Evolutionary conservation across 2,329 filamentous ascomycete species (phyloP).

Genomic region (Myrmaecium sp.): DNA sequence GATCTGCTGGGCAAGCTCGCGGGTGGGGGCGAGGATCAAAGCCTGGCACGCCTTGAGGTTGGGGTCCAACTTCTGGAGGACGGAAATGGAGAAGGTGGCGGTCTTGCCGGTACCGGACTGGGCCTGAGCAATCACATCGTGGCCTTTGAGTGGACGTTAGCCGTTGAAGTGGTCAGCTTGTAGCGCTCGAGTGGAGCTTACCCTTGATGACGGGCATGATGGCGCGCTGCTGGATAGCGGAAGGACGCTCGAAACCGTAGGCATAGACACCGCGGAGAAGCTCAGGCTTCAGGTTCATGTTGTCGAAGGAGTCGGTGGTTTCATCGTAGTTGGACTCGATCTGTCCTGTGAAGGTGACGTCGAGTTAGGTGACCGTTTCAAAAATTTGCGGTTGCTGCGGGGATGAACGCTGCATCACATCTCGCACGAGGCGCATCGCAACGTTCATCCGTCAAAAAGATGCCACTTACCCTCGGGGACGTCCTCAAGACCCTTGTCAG

Average conservation of each 20-base stretch:
- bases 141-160: conserved; percentile 35
- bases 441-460: conserved; percentile 5
- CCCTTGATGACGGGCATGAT: conserved; percentile 99
- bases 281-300: conserved; percentile 94
- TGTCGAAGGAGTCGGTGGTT: conserved; percentile 96
- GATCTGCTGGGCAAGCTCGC: conserved; percentile 97
- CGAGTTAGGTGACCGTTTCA: conserved; percentile 1
- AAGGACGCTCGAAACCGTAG: conserved; percentile 99
- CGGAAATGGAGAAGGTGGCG: conserved; percentile 97
- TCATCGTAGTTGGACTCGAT: conserved; percentile 99
- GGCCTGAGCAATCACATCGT: conserved; percentile 98
- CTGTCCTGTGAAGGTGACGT: conserved; percentile 46
- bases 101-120: conserved; percentile 99
- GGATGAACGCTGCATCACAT: too few species aligned
- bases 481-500: conserved; percentile 96
- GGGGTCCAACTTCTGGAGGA: conserved; percentile 96
- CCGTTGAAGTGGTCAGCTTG: conserved; percentile 4
- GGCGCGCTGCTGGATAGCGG: conserved; percentile 98
- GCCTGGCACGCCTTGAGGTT: conserved; percentile 94
- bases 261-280: conserved; percentile 98
- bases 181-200: conserved; percentile 34
- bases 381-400: conserved; percentile 1
- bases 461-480: conserved; percentile 71
- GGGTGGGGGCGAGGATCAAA: conserved; percentile 90
- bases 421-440: conserved; percentile 4